Percentiles rank a stretch among this genome's conserved stretches.
phyloP scores from a whole-genome alignment of 1,284 basidiomycete species.

The Lentinula novae-zelandiae region DNA sequence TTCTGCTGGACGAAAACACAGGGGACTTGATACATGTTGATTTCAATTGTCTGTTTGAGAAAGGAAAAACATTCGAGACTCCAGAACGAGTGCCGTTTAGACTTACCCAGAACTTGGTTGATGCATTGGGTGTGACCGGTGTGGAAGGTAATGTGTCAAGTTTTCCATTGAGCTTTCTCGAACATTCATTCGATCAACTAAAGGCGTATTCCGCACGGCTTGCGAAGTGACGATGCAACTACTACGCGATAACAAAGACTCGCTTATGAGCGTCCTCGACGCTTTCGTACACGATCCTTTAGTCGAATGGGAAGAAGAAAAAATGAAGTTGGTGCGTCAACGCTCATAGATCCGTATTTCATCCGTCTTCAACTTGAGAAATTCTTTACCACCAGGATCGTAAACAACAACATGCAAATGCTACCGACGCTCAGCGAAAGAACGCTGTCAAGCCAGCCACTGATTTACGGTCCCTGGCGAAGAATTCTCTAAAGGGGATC shows the following conservation, averaged over 20 bases:
- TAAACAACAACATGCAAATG: conserved; percentile 29
- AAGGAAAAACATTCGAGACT: conserved; percentile 88
- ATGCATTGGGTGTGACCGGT: conserved; percentile 91
- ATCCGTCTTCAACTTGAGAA: neutral
- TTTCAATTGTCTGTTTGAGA: conserved; percentile 98
- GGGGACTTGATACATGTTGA: conserved; percentile 98
- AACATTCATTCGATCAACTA: neutral
- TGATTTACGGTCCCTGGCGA: conserved; percentile 63
- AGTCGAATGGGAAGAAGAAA: conserved; percentile 91
- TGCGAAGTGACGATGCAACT: conserved; percentile 91
- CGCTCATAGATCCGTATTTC: neutral
- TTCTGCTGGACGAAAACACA: conserved; percentile 84
- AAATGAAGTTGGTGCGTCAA: conserved; percentile 49
- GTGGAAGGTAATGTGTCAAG: conserved; percentile 65
- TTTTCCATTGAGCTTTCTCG: neutral
- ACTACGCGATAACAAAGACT: conserved; percentile 89
- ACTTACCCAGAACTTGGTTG: conserved; percentile 91
- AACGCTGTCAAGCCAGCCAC: conserved; percentile 45
- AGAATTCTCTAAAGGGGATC: conserved; percentile 75
- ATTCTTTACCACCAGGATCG: conserved; percentile 12
- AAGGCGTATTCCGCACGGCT: conserved; percentile 88
- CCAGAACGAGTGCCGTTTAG: conserved; percentile 96
- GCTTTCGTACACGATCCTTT: conserved; percentile 98
- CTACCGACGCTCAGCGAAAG: conserved; percentile 29
- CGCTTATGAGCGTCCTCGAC: conserved; percentile 94